Evolutionary conservation across 1,284 basidiomycete genomes (phyloP).

Genomic region (Moesziomyces antarcticus): DNA sequence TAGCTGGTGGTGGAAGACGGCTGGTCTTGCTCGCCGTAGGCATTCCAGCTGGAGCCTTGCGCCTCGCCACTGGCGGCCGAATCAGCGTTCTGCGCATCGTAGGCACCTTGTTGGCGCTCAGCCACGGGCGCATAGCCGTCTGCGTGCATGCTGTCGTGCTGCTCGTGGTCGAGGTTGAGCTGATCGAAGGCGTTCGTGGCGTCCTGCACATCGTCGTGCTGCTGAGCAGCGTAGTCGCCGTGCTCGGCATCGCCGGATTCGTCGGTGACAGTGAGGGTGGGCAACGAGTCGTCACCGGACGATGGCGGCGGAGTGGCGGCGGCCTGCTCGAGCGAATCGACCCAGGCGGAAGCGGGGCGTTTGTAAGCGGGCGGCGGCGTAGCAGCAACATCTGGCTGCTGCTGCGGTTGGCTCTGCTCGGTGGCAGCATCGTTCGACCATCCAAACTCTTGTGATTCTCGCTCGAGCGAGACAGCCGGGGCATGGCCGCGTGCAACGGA

Average conservation of each 20-base stretch:
- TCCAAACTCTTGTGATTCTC: conserved; percentile 18
- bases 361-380: conserved; percentile 33
- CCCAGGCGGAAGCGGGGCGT: conserved; percentile 26
- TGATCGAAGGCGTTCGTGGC: conserved; percentile 22
- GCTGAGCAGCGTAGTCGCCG: background rate
- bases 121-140: conserved; percentile 8
- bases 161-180: conserved; percentile 12
- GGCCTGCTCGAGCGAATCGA: conserved; percentile 42
- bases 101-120: background rate
- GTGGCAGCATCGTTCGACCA: conserved; percentile 9
- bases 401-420: conserved; percentile 5
- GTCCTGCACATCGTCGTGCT: conserved; percentile 12
- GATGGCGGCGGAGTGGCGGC: conserved; percentile 37
- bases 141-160: conserved; percentile 6
- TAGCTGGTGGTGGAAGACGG: background rate
- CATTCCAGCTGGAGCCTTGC: conserved; percentile 16
- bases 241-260: conserved; percentile 17
- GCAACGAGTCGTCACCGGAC: conserved; percentile 25
- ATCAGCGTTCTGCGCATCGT: conserved; percentile 1
- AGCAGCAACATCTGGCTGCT: conserved; percentile 13
- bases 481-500: conserved; percentile 2
- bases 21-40: conserved; percentile 13
- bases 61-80: conserved; percentile 6
- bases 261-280: conserved; percentile 42
- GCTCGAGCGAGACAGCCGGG: conserved; percentile 30